Evolutionary conservation across 2,329 filamentous ascomycete species (phyloP).

Genomic region (Trichoderma cornu-damae): DNA sequence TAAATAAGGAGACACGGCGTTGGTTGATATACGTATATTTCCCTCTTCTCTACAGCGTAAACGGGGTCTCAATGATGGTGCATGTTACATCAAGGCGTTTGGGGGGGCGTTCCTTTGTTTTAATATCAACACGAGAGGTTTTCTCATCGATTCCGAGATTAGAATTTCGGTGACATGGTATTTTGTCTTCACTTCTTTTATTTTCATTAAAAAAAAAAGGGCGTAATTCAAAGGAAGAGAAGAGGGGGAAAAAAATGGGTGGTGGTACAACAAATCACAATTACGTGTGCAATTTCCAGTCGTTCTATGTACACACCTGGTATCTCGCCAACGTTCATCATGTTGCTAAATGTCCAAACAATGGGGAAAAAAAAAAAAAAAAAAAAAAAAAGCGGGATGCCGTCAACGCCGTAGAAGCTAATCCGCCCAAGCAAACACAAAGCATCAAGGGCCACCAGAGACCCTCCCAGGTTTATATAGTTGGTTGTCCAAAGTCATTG

Average conservation of each 20-base stretch:
- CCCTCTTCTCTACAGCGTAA: not conserved
- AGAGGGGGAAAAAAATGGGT: not conserved
- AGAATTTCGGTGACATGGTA: not conserved
- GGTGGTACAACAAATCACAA: conserved; percentile 14
- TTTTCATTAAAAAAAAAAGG: no score
- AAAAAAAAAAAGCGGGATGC: conserved; percentile 12
- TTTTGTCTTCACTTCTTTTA: not conserved
- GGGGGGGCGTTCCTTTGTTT: not conserved
- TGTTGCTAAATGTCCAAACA: conserved; percentile 15
- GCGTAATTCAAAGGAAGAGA: not conserved
- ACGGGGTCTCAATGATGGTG: not conserved
- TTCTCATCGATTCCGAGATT: not conserved
- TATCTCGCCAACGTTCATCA: conserved; percentile 12
- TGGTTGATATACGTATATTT: not conserved
- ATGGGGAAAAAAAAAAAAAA: conserved; percentile 10
- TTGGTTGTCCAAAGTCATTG: conserved; percentile 12
- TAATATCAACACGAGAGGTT: conserved; percentile 1
- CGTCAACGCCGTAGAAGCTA: conserved; percentile 11
- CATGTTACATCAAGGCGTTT: conserved; percentile 10
- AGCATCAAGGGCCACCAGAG: conserved; percentile 10
- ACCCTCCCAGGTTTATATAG: conserved; percentile 20
- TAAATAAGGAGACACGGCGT: not conserved
- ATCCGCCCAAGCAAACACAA: conserved; percentile 16
- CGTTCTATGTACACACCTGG: conserved; percentile 19
- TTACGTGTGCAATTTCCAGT: conserved; percentile 6